phyloP scores from a whole-genome alignment of 495 filamentous ascomycete species.

The Aspergillus egyptiacus region DNA sequence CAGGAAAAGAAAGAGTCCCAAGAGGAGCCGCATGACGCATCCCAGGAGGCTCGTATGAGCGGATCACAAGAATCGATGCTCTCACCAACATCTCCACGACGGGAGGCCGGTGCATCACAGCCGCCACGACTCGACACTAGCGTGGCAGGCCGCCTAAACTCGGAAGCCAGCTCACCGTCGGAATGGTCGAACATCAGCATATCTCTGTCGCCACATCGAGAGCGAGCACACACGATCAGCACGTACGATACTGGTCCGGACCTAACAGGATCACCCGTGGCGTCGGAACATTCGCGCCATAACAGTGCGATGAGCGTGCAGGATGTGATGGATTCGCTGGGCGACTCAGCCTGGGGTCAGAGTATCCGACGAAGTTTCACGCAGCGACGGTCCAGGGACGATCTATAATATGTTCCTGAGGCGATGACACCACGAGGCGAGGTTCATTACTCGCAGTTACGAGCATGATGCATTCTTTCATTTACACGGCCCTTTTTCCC shows the following conservation, averaged over 20 bases:
- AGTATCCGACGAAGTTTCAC: conserved; percentile 88
- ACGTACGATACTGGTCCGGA: conserved; percentile 28
- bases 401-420: conserved; percentile 1
- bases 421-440: conserved; percentile 14
- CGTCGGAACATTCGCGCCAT: conserved; percentile 30
- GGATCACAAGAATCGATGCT: conserved; percentile 23
- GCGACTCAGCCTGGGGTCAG: conserved; percentile 85
- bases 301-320: conserved; percentile 68
- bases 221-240: conserved; percentile 18
- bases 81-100: conserved; percentile 34
- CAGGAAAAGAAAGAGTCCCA: conserved; percentile 28
- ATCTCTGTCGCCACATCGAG: conserved; percentile 35
- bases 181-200: conserved; percentile 44
- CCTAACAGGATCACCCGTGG: conserved; percentile 10
- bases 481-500: conserved; percentile 1
- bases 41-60: neutral
- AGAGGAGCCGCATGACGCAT: conserved; percentile 13
- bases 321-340: conserved; percentile 74
- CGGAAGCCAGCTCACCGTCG: conserved; percentile 32
- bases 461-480: neutral
- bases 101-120: conserved; percentile 26
- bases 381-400: conserved; percentile 44
- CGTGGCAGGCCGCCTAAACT: conserved; percentile 21
- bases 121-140: conserved; percentile 42
- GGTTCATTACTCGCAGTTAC: neutral